Evolutionary conservation across 78 protist species (phyloP), one percentile per base, ranked within the genome.

Genomic region (Cyanophora paradoxa): DNA sequence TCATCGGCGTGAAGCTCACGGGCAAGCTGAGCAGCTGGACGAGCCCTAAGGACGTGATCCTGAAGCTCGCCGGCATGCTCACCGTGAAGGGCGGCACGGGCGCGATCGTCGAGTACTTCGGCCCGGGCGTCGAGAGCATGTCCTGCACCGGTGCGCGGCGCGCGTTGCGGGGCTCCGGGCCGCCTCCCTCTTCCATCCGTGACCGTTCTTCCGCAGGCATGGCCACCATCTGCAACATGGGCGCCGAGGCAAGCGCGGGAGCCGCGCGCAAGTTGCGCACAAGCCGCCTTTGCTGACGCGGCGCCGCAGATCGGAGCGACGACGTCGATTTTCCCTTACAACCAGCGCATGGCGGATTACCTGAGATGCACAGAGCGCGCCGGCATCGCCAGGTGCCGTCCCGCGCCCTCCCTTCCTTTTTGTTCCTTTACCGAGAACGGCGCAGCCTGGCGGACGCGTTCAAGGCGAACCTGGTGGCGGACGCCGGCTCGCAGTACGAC

Each of bases 221-320:
- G 92, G 97, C 89, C 66, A 93, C 95, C 78, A 92, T 93, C 84
- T 88, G 94, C 83, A 93, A 93, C 85, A 93, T 93, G 97, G 97
- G 97, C 57, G 97, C 97, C 40, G 97, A 93, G n/a, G n/a, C n/a
- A n/a, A n/a, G n/a, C n/a, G n/a, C n/a, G n/a, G n/a, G n/a, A n/a
- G 73, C n/a, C n/a, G n/a, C n/a, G n/a, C n/a, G n/a, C n/a, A n/a
- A n/a, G n/a, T n/a, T n/a, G n/a, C n/a, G n/a, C n/a, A n/a, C n/a
- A n/a, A n/a, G n/a, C n/a, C n/a, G n/a, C n/a, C n/a, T n/a, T n/a
- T n/a, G n/a, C n/a, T n/a, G n/a, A n/a, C n/a, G n/a, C n/a, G n/a
- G n/a, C n/a, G n/a, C n/a, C n/a, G n/a, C n/a, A n/a, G 14, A 89
- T 93, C 39, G 97, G 97, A 4, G 97, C 97, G 30, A 93, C 97